Evolutionary conservation across 176 grass and related monocot species (phyloP).

Genomic region (Avena insularis): DNA sequence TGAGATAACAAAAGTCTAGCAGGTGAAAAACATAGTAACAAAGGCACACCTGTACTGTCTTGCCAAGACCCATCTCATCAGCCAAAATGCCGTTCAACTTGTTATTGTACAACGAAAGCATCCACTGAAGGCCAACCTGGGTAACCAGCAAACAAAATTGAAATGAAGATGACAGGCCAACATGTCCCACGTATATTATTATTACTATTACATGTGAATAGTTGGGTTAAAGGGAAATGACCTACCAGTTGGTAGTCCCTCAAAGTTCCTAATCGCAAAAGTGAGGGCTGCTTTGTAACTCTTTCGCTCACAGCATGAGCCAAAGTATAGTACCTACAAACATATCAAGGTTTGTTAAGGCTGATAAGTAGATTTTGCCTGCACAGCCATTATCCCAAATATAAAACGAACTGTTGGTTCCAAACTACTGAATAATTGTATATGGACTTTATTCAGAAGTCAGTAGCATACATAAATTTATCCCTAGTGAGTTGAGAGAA

Average conservation of each 20-base stretch:
- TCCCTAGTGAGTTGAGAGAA: neutral
- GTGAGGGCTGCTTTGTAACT: conserved; percentile 90
- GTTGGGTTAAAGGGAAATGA: conserved; percentile 45
- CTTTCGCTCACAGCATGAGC: conserved; percentile 97
- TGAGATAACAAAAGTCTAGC: conserved; percentile 26
- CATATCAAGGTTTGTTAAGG: conserved; percentile 4
- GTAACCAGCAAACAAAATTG: conserved; percentile 34
- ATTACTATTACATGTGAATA: conserved; percentile 27
- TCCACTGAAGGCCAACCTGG: conserved; percentile 98
- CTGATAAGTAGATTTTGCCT: conserved; percentile 26
- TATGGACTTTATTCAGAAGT: conserved; percentile 4
- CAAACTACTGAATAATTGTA: conserved; percentile 16
- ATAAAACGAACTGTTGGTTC: neutral
- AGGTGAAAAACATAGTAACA: neutral
- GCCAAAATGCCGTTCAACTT: conserved; percentile 99
- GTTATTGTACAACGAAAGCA: conserved; percentile 99
- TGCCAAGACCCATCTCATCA: conserved; percentile 99
- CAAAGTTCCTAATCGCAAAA: conserved; percentile 86
- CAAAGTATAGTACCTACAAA: conserved; percentile 88
- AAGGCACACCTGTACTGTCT: conserved; percentile 88
- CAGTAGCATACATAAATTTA: conserved; percentile 19
- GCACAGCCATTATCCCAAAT: conserved; percentile 25
- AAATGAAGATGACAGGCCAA: conserved; percentile 1
- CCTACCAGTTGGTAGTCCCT: conserved; percentile 98
- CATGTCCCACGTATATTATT: conserved; percentile 20